Evolutionary conservation across 768 basidiomycete species (phyloP), one percentile per base, ranked within the genome.

Genomic region (Psilocybe subaeruginosa): DNA sequence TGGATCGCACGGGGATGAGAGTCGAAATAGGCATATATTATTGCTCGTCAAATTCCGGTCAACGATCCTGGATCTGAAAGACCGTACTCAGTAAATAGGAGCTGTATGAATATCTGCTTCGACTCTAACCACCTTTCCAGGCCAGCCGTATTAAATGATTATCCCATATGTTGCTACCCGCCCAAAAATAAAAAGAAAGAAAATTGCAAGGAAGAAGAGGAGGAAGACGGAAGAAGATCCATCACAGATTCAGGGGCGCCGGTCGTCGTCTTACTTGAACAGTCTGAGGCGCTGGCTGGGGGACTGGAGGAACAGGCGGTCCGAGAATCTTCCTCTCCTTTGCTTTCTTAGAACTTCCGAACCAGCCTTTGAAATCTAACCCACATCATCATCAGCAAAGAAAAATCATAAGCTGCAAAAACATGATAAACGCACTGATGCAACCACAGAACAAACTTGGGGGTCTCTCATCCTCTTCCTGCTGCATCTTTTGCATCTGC

Each of bases 201-300:
- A 35, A 35, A 11, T 7, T 4, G 33, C 33, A 35, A 35, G 33
- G 47, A 49, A 29, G n/a, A n/a, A 29, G n/a, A 23, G 9, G 46
- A 47, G 16, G n/a, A 47, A 47, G 16, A 8, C 1, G 7, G 46
- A 11, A 23, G 19, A 49, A 49, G 47, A 6, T 14, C 19, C 35
- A 37, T 51, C 43, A 68, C 37, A 68, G 51, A 55, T 68, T 68
- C 45, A 68, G 59, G n/a, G 67, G 67, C 8, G 64, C 39, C 16
- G 67, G 67, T 47, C 67, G 58, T 16, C 64, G 62, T 53, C 64
- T 63, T n/a, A 63, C 61, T 52, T 68, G 67, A 39, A 62, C 61
- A 59, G 65, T 68, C 48, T 65, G 67, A 11, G 64, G 62, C 0
- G 43, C 62, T 27, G 67, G 54, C 12, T 62, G 58, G 51, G 64